These are phyloP conservation scores for Cyberlindnera galapagoensis DNA, from an alignment of 805 yeast species.

Conservation along the genomic window DNA sequence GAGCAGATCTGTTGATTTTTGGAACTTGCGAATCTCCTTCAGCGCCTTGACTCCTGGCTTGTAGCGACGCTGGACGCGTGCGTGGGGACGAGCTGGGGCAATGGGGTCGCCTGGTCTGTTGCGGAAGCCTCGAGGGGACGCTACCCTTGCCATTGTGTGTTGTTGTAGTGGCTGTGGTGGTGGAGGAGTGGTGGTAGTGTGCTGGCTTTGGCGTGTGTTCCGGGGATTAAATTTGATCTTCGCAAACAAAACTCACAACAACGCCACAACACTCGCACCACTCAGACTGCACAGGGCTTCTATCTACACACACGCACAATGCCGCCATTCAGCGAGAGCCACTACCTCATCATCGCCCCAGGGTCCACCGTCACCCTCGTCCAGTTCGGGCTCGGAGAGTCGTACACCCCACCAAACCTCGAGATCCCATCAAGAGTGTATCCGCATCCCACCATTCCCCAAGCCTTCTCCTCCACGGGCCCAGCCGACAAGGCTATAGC, in stretches of 20 bases:
- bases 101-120: slow-evolving; percentile 54
- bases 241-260: neutral
- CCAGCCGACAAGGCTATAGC: slow-evolving; percentile 39
- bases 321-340: slow-evolving; percentile 27
- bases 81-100: slow-evolving; percentile 26
- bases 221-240: too few relatives aligned
- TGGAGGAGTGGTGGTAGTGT: slow-evolving; percentile 1
- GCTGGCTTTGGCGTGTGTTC: too few relatives aligned
- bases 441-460: slow-evolving; percentile 31
- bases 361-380: slow-evolving; percentile 73
- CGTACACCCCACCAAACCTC: slow-evolving; percentile 68
- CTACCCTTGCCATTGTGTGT: slow-evolving; percentile 9
- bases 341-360: slow-evolving; percentile 52
- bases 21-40: slow-evolving; percentile 62
- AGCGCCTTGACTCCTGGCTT: slow-evolving; percentile 63
- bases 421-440: slow-evolving; percentile 76
- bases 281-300: too few relatives aligned
- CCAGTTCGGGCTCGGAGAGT: slow-evolving; percentile 70
- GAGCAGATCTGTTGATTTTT: slow-evolving; percentile 59
- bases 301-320: slow-evolving; percentile 10
- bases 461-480: slow-evolving; percentile 26
- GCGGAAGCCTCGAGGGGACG: slow-evolving; percentile 21
- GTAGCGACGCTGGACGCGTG: too few relatives aligned
- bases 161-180: neutral
- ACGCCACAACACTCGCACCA: neutral